phyloP scores from a whole-genome alignment of 768 basidiomycete genomes.

The Lentinula sp. region DNA sequence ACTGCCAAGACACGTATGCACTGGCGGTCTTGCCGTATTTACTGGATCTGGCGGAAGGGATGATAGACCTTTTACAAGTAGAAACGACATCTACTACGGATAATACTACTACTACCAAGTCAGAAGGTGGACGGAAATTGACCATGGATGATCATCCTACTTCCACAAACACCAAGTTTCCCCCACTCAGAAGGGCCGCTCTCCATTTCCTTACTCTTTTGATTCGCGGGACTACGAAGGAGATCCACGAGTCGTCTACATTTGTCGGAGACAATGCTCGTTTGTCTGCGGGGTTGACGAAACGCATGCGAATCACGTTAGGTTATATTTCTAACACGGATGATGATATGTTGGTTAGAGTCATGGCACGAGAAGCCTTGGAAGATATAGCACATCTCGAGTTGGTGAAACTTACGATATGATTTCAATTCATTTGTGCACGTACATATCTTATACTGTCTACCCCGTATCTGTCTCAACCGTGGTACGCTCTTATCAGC shows the following conservation, averaged over 20 bases:
- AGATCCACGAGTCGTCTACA: slow-evolving; percentile 38
- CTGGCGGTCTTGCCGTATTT: slow-evolving; percentile 59
- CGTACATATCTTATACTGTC: slow-evolving; percentile 21
- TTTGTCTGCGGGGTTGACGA: slow-evolving; percentile 33
- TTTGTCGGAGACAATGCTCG: slow-evolving; percentile 10
- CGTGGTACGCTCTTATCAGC: slow-evolving; percentile 52
- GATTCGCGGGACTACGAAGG: slow-evolving; percentile 51
- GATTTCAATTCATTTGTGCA: slow-evolving; percentile 7
- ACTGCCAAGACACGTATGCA: slow-evolving; percentile 60
- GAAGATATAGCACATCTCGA: slow-evolving; percentile 51
- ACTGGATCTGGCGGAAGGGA: slow-evolving; percentile 54
- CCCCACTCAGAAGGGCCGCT: slow-evolving; percentile 79
- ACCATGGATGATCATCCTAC: slow-evolving; percentile 56
- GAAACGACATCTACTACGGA: slow-evolving; percentile 36
- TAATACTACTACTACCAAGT: slow-evolving; percentile 11
- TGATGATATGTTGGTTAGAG: slow-evolving; percentile 61
- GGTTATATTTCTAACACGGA: slow-evolving; percentile 69
- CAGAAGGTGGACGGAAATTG: slow-evolving; percentile 17
- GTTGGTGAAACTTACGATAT: slow-evolving; percentile 36
- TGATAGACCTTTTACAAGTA: slow-evolving; percentile 73
- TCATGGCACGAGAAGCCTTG: slow-evolving; percentile 69
- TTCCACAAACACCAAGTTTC: slow-evolving; percentile 56
- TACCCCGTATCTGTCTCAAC: slow-evolving; percentile 96
- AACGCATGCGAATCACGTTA: slow-evolving; percentile 53
- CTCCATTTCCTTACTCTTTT: slow-evolving; percentile 75